Conservation (phyloP, 345 rosid genomes). For the Populus simonii region DNA sequence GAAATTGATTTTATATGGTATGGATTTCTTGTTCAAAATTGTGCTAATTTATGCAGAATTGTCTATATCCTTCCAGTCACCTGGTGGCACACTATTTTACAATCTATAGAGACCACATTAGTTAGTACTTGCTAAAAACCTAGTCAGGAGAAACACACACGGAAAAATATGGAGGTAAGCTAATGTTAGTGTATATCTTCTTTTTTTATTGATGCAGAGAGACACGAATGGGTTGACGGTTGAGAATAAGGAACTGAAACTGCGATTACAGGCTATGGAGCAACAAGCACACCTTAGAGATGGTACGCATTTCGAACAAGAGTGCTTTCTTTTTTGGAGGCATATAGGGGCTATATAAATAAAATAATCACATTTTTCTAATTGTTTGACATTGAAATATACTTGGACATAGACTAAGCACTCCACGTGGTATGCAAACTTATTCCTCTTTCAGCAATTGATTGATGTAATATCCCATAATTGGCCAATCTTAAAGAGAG, state of each 20-base stretch:
- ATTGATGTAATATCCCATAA: neutral
- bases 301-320: constrained; percentile 32
- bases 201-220: constrained; percentile 39
- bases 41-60: neutral
- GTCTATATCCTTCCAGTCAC: neutral
- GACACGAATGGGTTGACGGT: constrained; percentile 57
- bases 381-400: neutral
- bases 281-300: constrained; percentile 74
- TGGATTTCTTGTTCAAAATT: neutral
- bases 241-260: constrained; percentile 70
- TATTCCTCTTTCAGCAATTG: neutral
- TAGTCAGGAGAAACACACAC: neutral
- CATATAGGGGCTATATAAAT: neutral
- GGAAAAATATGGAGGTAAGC: neutral
- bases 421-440: neutral
- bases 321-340: neutral
- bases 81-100: neutral
- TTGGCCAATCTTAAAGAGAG: neutral
- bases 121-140: neutral
- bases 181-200: neutral
- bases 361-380: neutral
- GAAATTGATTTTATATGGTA: neutral
- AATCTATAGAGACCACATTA: no score
- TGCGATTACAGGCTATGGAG: constrained; percentile 73
- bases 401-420: neutral